Base-by-base conservation (phyloP, 805 yeast genomes). In the Middelhovenomyces tepae region DNA sequence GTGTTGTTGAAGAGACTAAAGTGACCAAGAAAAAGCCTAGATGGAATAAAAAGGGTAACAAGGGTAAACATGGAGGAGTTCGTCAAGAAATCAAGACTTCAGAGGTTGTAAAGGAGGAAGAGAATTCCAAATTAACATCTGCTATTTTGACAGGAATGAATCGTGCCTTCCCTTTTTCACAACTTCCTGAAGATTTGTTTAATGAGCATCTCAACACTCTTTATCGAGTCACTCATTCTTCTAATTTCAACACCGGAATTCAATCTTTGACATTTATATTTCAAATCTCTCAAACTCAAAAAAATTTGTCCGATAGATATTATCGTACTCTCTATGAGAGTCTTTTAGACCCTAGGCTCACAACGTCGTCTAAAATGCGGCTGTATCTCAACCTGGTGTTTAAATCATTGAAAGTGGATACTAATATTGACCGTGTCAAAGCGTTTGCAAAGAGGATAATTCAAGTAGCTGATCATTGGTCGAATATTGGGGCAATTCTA, bases 81-180 rank as follows among this genome's bases (percentile, higher is more conserved):
- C 40, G 50, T 20, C 56, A 54, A 35, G 37, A 40, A 31, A 40
- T 39, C 30, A 45, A 45, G 40, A 45, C 56, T 16, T 41, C 42
- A 4, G 48, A 39, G 22, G 60, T 49, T 18, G 48, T 51, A 9
- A 55, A 54, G 32, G 64, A 85, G 50, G 97, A 91, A 54, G 83
- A 78, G 47, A 81, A 78, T 48, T 70, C 93, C 27, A 83, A 82
- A 49, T 60, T 89, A 46, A 84, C 89, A 47, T 77, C 95, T 18
- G 95, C 95, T 10, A 69, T 91, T 36, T 70, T 91, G 44, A 85
- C 98, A 1, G 98, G 98, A 46, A 71, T 91, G 38, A 91, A 91
- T 56, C 81, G 98, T 60, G 87, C 97, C 1, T 89, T 84, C 67
- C 97, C 97, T 35, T 91, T 83, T 54, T 76, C 94, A 2, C 69